Percentiles rank a stretch among this genome's conserved stretches.
Evolutionary conservation across 352 stramenopile genomes (phyloP).

Genomic region (Paralagenidium karlingii): DNA sequence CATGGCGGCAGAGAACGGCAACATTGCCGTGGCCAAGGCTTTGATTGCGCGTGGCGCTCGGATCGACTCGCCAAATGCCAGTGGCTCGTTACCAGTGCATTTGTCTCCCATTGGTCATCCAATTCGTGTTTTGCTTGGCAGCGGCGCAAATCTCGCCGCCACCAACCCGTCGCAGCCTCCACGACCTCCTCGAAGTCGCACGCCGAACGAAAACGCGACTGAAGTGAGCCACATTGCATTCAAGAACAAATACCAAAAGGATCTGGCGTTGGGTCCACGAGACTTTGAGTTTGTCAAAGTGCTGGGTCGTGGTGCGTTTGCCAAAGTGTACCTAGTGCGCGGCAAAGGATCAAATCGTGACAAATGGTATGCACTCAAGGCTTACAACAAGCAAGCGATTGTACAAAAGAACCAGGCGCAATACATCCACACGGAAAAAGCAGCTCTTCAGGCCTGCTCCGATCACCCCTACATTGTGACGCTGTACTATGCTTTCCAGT

Average conservation of each 20-base stretch:
- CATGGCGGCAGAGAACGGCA: conserved; percentile 61
- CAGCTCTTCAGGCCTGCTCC: conserved; percentile 63
- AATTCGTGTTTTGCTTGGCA: conserved; percentile 71
- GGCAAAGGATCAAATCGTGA: conserved; percentile 77
- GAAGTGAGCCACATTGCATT: conserved; percentile 76
- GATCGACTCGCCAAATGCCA: conserved; percentile 66
- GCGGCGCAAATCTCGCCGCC: conserved; percentile 47
- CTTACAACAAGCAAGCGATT: conserved; percentile 82
- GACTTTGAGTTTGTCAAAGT: conserved; percentile 85
- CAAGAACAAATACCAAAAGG: conserved; percentile 86
- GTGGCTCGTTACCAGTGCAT: conserved; percentile 68
- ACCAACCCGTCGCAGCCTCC: conserved; percentile 57
- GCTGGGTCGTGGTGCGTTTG: conserved; percentile 65
- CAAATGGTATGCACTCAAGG: conserved; percentile 79
- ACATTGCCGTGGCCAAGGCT: conserved; percentile 68
- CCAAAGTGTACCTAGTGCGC: conserved; percentile 76
- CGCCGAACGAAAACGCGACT: conserved; percentile 39
- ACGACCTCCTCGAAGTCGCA: conserved; percentile 32
- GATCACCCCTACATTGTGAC: conserved; percentile 82
- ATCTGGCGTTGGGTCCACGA: conserved; percentile 60
- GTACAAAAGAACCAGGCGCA: conserved; percentile 83
- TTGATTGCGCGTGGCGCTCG: conserved; percentile 56
- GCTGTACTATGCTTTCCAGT: conserved; percentile 79
- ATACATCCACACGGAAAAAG: conserved; percentile 81
- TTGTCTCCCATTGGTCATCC: conserved; percentile 78